Evolutionary conservation across 345 rosid species (phyloP), one percentile per base, ranked within the genome.

Genomic region (Camelina sativa): DNA sequence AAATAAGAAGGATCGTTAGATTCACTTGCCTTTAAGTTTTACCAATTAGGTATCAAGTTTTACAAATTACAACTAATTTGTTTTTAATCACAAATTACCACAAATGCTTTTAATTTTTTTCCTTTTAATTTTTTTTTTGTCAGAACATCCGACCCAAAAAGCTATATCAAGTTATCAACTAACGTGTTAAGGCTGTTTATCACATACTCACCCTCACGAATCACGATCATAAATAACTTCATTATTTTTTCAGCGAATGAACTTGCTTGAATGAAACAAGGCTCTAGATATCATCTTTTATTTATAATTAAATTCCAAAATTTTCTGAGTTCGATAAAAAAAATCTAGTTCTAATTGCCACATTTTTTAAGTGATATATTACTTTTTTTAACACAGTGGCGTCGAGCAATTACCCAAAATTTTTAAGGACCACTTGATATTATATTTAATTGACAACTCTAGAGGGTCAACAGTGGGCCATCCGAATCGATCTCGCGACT

Each of bases 401-500:
- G 11, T 41, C 40, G 9, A 64, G 13, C 9, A 64, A 37, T 50
- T 62, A 28, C 60, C 17, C 11, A 28, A 55, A 55, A 3, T 28
- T 8, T 10, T 5, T 41, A 62, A 53, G 40, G 40, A 55, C 77
- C 65, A 64, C 65, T 55, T 32, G 11, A 54, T 8, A 20, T 46
- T 55, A 32, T 17, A 10, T 62, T 73, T 9, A 20, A 34, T 41
- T 55, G 62, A 62, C 43, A 61, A 38, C 19, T 72, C 32, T 12
- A 43, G 40, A 43, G 51, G 52, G 65, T 73, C 15, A 55, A 64
- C 10, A 34, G 71, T 73, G 28, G 71, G 38, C 47, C 71, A 65
- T 17, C 48, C 15, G 17, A 37, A 6, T 73, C 65, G 65, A 64
- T 73, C 71, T 55, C 56, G 71, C 71, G 55, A 53, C 63, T 63